Conservation (phyloP, 768 basidiomycete species). For the Gloeostereum incarnatum region DNA sequence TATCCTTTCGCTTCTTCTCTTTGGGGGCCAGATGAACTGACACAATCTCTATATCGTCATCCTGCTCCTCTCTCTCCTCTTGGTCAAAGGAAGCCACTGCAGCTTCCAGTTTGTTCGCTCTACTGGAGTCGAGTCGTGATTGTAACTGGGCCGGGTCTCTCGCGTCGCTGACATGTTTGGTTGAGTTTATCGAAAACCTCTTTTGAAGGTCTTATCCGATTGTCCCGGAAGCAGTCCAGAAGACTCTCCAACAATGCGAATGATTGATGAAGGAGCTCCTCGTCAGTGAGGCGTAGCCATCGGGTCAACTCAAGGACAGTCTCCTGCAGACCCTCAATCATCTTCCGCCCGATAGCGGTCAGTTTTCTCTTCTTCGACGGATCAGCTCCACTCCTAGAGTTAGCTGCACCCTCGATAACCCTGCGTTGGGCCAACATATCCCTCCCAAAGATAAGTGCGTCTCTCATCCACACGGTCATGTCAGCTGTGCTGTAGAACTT, state of each 20-base stretch:
- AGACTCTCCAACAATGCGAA: constrained; percentile 76
- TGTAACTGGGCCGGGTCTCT: constrained; percentile 35
- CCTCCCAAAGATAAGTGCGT: constrained; percentile 88
- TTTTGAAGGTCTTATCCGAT: constrained; percentile 43
- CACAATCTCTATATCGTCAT: constrained; percentile 49
- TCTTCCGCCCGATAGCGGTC: constrained; percentile 55
- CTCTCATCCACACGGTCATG: constrained; percentile 98
- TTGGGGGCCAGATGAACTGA: constrained; percentile 20
- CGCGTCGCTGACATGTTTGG: constrained; percentile 53
- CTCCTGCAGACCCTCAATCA: constrained; percentile 70
- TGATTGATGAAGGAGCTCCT: constrained; percentile 85
- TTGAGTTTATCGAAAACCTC: constrained; percentile 56
- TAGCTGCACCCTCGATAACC: constrained; percentile 65
- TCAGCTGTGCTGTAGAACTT: constrained; percentile 66
- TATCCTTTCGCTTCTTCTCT: neutral
- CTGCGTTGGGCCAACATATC: constrained; percentile 78
- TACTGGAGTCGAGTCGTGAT: constrained; percentile 47
- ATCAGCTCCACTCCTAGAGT: constrained; percentile 21
- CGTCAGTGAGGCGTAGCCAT: constrained; percentile 91
- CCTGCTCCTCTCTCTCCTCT: constrained; percentile 37
- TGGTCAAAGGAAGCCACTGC: constrained; percentile 55
- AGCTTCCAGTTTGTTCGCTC: constrained; percentile 58
- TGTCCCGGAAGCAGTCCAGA: constrained; percentile 66
- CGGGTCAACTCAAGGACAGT: constrained; percentile 72
- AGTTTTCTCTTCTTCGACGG: constrained; percentile 24